These are phyloP conservation scores for Suillus bovinus DNA, from an alignment of 768 basidiomycete species.

Conservation along the genomic window DNA sequence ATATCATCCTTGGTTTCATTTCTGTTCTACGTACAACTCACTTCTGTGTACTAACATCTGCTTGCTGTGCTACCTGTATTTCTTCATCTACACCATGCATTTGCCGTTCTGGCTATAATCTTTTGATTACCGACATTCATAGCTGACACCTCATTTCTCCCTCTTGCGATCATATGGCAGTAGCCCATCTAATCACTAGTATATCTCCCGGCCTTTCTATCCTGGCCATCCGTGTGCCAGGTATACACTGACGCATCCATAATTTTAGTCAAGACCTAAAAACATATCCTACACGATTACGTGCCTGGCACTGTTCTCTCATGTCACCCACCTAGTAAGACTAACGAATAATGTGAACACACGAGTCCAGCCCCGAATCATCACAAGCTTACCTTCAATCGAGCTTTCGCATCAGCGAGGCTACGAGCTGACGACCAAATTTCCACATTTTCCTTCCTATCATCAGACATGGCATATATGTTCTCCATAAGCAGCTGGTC, in stretches of 20 bases:
- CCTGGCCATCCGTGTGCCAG: neutral
- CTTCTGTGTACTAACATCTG: neutral
- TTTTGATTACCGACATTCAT: neutral
- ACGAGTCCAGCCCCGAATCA: neutral
- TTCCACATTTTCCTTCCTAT: slow-evolving; percentile 2
- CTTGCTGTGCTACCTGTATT: neutral
- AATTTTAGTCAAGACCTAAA: neutral
- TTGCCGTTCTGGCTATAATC: neutral
- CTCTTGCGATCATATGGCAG: neutral
- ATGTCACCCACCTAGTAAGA: neutral
- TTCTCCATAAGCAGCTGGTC: slow-evolving; percentile 8
- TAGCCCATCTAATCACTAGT: neutral
- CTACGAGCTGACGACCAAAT: slow-evolving; percentile 2
- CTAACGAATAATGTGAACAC: neutral
- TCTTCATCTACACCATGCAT: neutral
- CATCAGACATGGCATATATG: neutral
- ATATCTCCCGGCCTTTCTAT: neutral
- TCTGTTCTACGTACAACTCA: neutral
- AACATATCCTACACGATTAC: neutral
- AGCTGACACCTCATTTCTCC: neutral
- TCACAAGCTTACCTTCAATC: neutral
- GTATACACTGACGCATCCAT: too few species aligned
- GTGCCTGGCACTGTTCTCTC: neutral
- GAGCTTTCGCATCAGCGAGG: slow-evolving; percentile 10
- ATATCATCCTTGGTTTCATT: neutral